Evolutionary conservation across 2,329 filamentous ascomycete species (phyloP).

Genomic region (Colletotrichum eleusines): DNA sequence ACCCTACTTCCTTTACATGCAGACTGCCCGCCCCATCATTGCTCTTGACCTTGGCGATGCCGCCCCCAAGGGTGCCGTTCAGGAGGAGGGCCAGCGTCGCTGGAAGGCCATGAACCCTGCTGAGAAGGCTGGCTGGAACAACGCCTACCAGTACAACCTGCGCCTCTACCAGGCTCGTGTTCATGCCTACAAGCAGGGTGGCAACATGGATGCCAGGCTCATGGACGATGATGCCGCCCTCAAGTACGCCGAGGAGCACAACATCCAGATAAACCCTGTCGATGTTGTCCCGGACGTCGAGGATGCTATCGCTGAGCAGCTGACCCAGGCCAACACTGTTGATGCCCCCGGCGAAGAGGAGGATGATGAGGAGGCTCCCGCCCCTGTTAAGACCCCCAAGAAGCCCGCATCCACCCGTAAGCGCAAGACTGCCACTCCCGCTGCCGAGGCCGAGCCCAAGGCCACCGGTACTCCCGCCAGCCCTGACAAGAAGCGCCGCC

Average conservation of each 20-base stretch:
- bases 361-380: constrained; percentile 55
- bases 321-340: constrained; percentile 58
- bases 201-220: constrained; percentile 68
- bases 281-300: constrained; percentile 60
- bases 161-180: constrained; percentile 75
- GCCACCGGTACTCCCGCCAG: constrained; percentile 61
- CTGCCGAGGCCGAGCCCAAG: constrained; percentile 55
- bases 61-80: constrained; percentile 86
- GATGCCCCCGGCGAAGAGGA: constrained; percentile 58
- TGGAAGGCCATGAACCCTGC: constrained; percentile 82
- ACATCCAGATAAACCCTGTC: constrained; percentile 65
- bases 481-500: constrained; percentile 74
- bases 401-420: constrained; percentile 64
- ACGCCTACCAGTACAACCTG: constrained; percentile 76
- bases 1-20: constrained; percentile 95
- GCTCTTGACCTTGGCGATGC: constrained; percentile 80
- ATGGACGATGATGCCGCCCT: constrained; percentile 73
- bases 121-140: constrained; percentile 79
- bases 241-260: constrained; percentile 69
- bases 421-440: constrained; percentile 66
- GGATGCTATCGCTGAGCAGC: constrained; percentile 71
- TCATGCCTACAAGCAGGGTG: constrained; percentile 72
- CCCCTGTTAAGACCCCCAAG: constrained; percentile 68
- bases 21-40: constrained; percentile 86
- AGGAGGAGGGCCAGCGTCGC: constrained; percentile 86